Base-by-base conservation (phyloP, 306 rosid species). In the Calophaca sinica region DNA sequence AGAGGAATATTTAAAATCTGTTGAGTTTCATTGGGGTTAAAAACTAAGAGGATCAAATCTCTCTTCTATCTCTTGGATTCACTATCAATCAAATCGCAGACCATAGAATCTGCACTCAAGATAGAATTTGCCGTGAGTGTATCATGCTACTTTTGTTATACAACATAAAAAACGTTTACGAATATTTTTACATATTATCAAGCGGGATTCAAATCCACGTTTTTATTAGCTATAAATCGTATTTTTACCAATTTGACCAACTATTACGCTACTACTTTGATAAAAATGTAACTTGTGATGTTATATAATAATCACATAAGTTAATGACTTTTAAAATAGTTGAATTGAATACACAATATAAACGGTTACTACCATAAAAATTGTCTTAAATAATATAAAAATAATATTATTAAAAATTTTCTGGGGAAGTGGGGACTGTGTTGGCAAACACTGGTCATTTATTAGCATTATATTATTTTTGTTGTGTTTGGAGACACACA, bases 401-500 rank as follows among this genome's bases (percentile, higher is more conserved):
- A 26, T n/a, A 35, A 9, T 46, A 60, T 15, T 58, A 9, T 33
- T 33, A 60, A 60, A 49, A 50, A 2, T 1, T 3, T 64, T 36
- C 0, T 42, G 49, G 51, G 39, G 15, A 15, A 67, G 68, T 55
- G 68, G 80, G 54, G 64, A 58, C 33, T 49, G 54, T 36, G 72
- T 75, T 63, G 72, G 64, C 72, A 51, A 63, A 62, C 44, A 38
- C 29, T 38, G 41, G 32, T 12, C 72, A 74, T 74, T 74, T 51
- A 74, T 68, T 53, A 68, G 28, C 68, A 68, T 69, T 64, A 63
- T 72, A 46, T 63, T 54, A 49, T 5, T 81, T 59, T 58, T 48
- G 51, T 52, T 54, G 41, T 60, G 42, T 45, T 60, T 75, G 70
- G 32, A 2, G 62, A 59, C 45, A 75, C 42, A 73, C 20, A 31